phyloP scores from a whole-genome alignment of 768 basidiomycete species.

The Agaricus sinodeliciosus region DNA sequence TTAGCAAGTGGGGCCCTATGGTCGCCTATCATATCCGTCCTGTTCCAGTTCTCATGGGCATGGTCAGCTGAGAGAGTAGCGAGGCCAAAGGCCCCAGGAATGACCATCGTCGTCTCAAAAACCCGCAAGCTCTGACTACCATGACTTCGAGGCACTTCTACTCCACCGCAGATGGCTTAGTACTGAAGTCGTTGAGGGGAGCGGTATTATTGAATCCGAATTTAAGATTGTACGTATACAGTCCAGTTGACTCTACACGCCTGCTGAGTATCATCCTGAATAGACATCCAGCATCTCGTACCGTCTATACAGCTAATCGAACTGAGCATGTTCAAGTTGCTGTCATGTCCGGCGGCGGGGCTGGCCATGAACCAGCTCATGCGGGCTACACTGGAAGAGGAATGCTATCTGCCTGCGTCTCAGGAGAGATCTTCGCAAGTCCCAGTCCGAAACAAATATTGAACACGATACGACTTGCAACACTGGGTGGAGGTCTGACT shows the following conservation, averaged over 20 bases:
- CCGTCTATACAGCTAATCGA: conserved; percentile 23
- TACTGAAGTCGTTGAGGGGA: conserved; percentile 35
- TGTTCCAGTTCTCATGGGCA: no score
- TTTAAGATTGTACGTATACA: conserved; percentile 27
- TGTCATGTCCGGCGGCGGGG: conserved; percentile 43
- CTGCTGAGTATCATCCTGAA: not conserved
- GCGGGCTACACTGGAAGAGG: conserved; percentile 52
- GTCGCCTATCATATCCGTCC: no score
- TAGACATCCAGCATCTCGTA: conserved; percentile 31
- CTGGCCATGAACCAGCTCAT: conserved; percentile 57
- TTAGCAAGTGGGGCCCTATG: no score
- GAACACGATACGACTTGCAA: conserved; percentile 41
- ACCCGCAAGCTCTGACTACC: not conserved
- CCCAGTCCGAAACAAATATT: conserved; percentile 55
- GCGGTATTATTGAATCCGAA: conserved; percentile 33
- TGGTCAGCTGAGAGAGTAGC: no score
- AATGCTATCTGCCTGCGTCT: conserved; percentile 48
- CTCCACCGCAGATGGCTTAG: conserved; percentile 32
- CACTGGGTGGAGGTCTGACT: conserved; percentile 17
- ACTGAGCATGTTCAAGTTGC: conserved; percentile 23
- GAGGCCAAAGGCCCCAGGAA: no score
- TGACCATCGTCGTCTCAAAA: no score
- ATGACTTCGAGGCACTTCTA: conserved; percentile 41
- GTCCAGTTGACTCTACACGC: not conserved
- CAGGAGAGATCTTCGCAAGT: conserved; percentile 58